Evolutionary conservation across 23 red algal species (phyloP).

Genomic region (Gracilaria gracilis): DNA sequence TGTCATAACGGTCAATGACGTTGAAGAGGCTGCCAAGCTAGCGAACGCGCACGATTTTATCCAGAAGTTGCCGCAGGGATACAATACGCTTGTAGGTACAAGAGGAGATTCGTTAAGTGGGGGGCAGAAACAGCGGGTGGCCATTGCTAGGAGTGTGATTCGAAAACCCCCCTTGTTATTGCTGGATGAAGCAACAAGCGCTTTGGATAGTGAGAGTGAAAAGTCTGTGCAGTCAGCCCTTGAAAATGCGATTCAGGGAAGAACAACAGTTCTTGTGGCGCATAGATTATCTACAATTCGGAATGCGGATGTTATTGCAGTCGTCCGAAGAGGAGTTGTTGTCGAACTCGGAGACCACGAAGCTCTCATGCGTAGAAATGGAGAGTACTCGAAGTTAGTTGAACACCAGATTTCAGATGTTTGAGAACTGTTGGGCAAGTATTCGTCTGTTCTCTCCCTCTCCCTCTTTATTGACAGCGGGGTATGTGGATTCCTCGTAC

Average conservation of each 20-base stretch:
- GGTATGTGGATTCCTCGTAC: no score
- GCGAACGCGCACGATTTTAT: no score
- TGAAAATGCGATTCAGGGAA: constrained; percentile 59
- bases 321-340: constrained; percentile 80
- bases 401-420: constrained; percentile 62
- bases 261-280: constrained; percentile 87
- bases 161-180: constrained; percentile 74
- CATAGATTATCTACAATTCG: constrained; percentile 88
- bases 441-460: no score
- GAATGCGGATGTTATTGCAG: constrained; percentile 84
- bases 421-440: no score
- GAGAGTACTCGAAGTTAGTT: constrained; percentile 52
- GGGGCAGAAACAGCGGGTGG: constrained; percentile 93
- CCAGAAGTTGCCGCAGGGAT: constrained; percentile 70
- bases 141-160: constrained; percentile 89
- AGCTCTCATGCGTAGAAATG: constrained; percentile 69
- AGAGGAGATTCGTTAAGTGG: constrained; percentile 83
- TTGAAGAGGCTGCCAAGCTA: no score
- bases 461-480: no score
- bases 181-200: constrained; percentile 91
- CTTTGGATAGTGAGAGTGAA: constrained; percentile 88
- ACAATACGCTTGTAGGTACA: constrained; percentile 81
- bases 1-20: constrained; percentile 38
- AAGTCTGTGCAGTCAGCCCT: constrained; percentile 81
- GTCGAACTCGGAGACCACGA: constrained; percentile 87